These are phyloP conservation scores for Neonectria magnoliae DNA, from an alignment of 2,329 filamentous ascomycete species.

Conservation along the genomic window DNA sequence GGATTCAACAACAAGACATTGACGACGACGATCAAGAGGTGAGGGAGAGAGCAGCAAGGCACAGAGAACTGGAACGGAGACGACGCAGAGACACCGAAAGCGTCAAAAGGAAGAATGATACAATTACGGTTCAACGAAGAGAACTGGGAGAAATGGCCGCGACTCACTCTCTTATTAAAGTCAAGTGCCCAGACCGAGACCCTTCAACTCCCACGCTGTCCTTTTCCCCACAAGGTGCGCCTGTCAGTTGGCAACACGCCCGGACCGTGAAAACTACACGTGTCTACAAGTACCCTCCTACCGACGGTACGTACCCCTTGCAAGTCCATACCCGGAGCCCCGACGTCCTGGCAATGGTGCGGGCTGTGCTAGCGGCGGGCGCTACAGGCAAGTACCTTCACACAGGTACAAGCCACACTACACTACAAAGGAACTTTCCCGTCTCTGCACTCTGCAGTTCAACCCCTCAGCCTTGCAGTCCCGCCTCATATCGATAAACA, in stretches of 20 bases:
- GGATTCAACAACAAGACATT: neutral
- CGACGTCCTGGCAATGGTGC: neutral
- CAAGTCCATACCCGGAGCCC: too few relatives aligned
- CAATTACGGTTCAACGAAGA: constrained; percentile 25
- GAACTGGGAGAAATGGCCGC: constrained; percentile 18
- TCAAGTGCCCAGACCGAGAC: neutral
- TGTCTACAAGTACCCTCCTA: constrained; percentile 33
- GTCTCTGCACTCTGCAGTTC: too few relatives aligned
- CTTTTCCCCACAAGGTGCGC: constrained; percentile 18
- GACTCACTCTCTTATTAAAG: constrained; percentile 2
- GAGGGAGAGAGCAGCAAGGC: neutral
- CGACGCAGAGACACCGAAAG: constrained; percentile 22
- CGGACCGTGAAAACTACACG: neutral
- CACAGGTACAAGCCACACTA: too few relatives aligned
- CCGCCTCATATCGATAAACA: neutral
- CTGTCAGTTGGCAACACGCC: constrained; percentile 33
- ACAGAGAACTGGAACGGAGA: neutral
- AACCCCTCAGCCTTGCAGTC: neutral
- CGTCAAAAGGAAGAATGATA: constrained; percentile 32
- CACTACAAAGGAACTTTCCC: too few relatives aligned
- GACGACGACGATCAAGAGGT: neutral
- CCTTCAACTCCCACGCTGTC: constrained; percentile 38
- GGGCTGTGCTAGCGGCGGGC: constrained; percentile 35
- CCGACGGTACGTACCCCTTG: constrained; percentile 4
- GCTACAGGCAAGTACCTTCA: constrained; percentile 19